These are phyloP conservation scores for Cucurbita pepo DNA, from an alignment of 306 rosid species.

Conservation along the genomic window DNA sequence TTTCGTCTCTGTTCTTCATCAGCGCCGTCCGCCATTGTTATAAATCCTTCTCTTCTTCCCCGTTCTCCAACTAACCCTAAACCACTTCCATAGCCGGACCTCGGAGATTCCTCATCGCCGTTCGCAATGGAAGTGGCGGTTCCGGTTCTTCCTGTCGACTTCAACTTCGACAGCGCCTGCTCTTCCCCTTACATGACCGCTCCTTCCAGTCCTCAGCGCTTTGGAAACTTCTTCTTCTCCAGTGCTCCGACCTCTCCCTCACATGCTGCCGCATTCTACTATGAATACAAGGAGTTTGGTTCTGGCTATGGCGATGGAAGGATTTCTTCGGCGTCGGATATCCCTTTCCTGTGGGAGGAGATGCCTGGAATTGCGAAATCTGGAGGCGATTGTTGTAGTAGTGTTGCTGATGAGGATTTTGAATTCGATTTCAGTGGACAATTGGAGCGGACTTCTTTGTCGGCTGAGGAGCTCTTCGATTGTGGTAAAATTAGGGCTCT, in stretches of 20 bases:
- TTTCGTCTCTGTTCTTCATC: not conserved
- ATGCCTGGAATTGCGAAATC: constrained; percentile 41
- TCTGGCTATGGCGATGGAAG: not conserved
- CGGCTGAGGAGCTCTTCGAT: constrained; percentile 71
- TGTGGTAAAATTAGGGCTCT: constrained; percentile 65
- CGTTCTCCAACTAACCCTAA: not conserved
- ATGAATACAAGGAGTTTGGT: not conserved
- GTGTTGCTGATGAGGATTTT: constrained; percentile 19
- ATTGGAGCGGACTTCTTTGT: constrained; percentile 22
- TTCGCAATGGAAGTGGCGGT: constrained; percentile 23
- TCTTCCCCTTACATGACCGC: constrained; percentile 88
- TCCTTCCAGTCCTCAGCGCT: constrained; percentile 74
- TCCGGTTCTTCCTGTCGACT: constrained; percentile 17
- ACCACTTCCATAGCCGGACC: not conserved
- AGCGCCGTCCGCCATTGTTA: not conserved
- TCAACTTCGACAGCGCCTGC: constrained; percentile 51
- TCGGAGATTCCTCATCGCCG: not conserved
- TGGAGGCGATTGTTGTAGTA: not conserved
- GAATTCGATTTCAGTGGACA: constrained; percentile 48
- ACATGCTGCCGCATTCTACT: constrained; percentile 25
- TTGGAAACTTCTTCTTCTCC: constrained; percentile 47
- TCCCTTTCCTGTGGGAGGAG: constrained; percentile 51
- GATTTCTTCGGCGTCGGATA: constrained; percentile 12
- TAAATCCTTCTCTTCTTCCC: not conserved
- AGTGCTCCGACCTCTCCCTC: constrained; percentile 86